phyloP scores from a whole-genome alignment of 2,329 filamentous ascomycete genomes.

The Colletotrichum melonis region DNA sequence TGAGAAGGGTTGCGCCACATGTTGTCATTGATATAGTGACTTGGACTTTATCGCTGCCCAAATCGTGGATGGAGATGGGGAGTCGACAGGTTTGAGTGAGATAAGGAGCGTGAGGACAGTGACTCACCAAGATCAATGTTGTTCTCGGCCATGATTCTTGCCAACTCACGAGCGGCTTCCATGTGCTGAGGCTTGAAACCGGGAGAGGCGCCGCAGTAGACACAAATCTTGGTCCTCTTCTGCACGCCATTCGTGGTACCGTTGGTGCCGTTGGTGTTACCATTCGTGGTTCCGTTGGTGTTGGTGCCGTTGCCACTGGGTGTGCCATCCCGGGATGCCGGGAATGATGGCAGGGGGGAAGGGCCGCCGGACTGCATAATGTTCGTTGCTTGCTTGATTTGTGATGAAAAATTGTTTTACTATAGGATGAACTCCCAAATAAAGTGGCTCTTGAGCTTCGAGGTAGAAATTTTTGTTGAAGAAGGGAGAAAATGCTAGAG shows the following conservation, averaged over 20 bases:
- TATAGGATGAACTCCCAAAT: neutral
- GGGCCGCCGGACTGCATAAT: constrained; percentile 55
- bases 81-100: neutral
- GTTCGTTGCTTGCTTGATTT: neutral
- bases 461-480: neutral
- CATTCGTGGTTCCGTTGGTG: constrained; percentile 39
- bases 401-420: neutral
- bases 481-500: neutral
- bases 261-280: constrained; percentile 40
- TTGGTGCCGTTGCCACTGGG: constrained; percentile 36
- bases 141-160: constrained; percentile 76
- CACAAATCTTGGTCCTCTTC: constrained; percentile 78
- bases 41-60: neutral
- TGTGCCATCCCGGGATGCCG: constrained; percentile 45
- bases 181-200: constrained; percentile 82
- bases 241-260: constrained; percentile 45
- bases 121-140: constrained; percentile 78
- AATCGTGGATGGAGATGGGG: neutral
- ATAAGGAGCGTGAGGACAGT: neutral
- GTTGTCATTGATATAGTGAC: neutral
- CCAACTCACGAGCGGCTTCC: constrained; percentile 81
- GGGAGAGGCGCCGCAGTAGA: constrained; percentile 89
- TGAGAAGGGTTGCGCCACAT: neutral
- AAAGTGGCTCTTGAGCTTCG: neutral
- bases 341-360: constrained; percentile 48